A percentile compares a stretch with the other conserved stretches of the same genome.
Evolutionary conservation across 192 early-diverging fungal species (phyloP).

Genomic region (Coemansia sp.): DNA sequence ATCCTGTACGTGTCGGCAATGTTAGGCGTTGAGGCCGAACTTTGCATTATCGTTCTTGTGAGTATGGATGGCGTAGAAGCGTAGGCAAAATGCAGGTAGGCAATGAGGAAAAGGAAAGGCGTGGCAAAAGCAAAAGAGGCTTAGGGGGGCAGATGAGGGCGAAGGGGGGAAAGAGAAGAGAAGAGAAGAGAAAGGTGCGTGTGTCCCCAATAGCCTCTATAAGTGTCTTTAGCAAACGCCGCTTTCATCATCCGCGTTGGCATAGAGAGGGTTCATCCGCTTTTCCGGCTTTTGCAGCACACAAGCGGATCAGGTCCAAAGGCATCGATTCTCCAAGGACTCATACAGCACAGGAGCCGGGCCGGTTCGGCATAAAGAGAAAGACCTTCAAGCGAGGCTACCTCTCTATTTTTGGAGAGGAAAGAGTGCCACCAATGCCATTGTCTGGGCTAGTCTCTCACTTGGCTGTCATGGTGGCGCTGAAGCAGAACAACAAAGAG

Average conservation of each 20-base stretch:
- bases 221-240: not conserved
- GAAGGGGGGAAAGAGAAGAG: not conserved
- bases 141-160: not conserved
- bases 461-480: not conserved
- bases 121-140: not conserved
- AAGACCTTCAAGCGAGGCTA: not conserved
- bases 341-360: not conserved
- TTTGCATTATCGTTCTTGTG: not conserved
- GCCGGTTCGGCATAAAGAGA: not conserved
- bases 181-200: not conserved
- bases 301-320: not conserved
- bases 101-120: not conserved
- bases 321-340: not conserved
- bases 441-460: not conserved
- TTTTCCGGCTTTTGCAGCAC: not conserved
- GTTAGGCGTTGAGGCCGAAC: not conserved
- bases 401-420: not conserved
- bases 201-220: not conserved
- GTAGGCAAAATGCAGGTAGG: not conserved
- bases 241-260: not conserved
- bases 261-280: not conserved
- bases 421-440: not conserved
- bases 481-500: not conserved
- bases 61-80: not conserved
- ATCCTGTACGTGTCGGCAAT: conserved; percentile 15